Conservation (phyloP, 768 basidiomycete genomes). For the Mycena epipterygia region DNA sequence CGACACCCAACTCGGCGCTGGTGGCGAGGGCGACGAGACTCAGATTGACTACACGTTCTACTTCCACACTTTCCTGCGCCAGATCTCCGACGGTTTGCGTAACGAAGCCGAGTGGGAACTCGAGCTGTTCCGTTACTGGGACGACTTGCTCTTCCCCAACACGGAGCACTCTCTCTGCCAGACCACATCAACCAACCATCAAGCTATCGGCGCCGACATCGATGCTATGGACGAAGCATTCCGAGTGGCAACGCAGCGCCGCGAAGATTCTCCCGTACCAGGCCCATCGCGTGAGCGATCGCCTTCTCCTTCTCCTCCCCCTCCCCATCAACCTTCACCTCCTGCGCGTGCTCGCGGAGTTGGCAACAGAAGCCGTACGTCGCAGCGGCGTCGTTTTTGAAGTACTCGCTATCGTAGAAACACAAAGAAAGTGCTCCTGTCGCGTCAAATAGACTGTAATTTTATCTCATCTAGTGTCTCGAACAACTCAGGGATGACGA, state of each 20-base stretch:
- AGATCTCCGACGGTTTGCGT: conserved; percentile 20
- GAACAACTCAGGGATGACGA: too few species aligned
- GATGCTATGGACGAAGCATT: conserved; percentile 17
- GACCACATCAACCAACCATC: neutral
- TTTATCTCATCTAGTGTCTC: too few species aligned
- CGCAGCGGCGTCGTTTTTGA: neutral
- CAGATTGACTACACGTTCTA: neutral
- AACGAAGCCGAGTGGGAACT: conserved; percentile 7
- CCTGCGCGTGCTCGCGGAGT: neutral
- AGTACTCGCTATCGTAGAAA: too few species aligned
- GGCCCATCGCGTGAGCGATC: neutral
- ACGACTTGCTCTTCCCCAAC: conserved; percentile 15
- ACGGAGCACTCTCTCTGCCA: conserved; percentile 15
- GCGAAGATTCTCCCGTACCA: neutral
- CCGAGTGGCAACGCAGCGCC: neutral
- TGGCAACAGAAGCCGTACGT: neutral
- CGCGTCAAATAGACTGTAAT: too few species aligned
- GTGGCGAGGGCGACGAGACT: conserved; percentile 19
- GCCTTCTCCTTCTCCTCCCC: neutral
- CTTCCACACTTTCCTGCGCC: neutral
- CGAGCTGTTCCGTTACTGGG: conserved; percentile 12
- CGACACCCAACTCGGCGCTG: neutral
- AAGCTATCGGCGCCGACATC: conserved; percentile 7
- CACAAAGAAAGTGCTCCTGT: too few species aligned
- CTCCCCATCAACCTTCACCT: neutral